phyloP scores from a whole-genome alignment of 371 early-diverging fungal species.

The Mucor ambiguus region DNA sequence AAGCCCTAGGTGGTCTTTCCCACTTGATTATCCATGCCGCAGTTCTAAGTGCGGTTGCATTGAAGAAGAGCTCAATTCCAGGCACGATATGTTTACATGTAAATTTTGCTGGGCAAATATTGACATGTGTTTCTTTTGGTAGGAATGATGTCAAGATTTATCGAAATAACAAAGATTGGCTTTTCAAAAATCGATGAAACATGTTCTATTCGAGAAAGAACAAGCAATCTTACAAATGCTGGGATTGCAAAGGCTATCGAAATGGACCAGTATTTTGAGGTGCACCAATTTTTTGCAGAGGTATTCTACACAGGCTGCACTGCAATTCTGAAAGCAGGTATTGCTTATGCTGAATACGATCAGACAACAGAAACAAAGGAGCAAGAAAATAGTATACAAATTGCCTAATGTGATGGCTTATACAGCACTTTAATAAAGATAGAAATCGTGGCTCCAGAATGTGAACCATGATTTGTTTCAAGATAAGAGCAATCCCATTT shows the following conservation, averaged over 20 bases:
- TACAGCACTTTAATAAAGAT: background rate
- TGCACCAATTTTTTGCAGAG: slow-evolving; percentile 59
- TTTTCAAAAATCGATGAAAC: slow-evolving; percentile 57
- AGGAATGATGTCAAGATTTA: slow-evolving; percentile 15
- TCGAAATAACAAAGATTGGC: slow-evolving; percentile 26
- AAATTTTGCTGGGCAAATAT: background rate
- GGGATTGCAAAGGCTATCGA: slow-evolving; percentile 63
- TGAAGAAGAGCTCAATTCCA: slow-evolving; percentile 67
- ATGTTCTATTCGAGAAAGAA: slow-evolving; percentile 57
- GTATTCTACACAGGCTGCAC: slow-evolving; percentile 40
- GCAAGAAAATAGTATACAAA: background rate
- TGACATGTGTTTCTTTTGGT: background rate
- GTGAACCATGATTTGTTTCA: background rate
- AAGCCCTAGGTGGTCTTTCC: slow-evolving; percentile 29
- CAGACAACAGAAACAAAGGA: background rate
- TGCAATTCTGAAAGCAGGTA: slow-evolving; percentile 53
- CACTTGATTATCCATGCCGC: slow-evolving; percentile 58
- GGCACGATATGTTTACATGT: slow-evolving; percentile 15
- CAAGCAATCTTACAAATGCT: slow-evolving; percentile 54
- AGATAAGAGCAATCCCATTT: background rate
- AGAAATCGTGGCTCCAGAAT: background rate
- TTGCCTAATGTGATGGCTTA: background rate
- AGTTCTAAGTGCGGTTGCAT: slow-evolving; percentile 55
- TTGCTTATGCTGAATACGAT: slow-evolving; percentile 58
- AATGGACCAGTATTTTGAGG: slow-evolving; percentile 62